Evolutionary conservation across 2,329 filamentous ascomycete species (phyloP), one percentile per base, ranked within the genome.

Genomic region (Didymellaceae sp.): DNA sequence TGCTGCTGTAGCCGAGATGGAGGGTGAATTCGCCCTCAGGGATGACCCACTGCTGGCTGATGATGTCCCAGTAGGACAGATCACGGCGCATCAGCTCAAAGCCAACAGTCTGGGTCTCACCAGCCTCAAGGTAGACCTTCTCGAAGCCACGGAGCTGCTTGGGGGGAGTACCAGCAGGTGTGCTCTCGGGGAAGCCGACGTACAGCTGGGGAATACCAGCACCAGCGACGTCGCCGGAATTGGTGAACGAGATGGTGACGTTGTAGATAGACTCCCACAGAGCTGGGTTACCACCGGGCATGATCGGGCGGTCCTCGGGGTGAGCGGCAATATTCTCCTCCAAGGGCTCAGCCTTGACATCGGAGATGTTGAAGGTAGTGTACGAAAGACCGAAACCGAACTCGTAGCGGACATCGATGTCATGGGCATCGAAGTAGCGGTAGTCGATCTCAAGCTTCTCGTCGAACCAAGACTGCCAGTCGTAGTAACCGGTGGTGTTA

Each of bases 11-110:
- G 11, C 66, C 66, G 14, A 63, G 61, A 48, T 56, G 61, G 30
- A 67, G 24, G 7, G 54, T 62, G 43, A 69, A 67, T 63, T 49
- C 68, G 72, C 71, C 80, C 66, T n/a, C 77, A 72, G 52, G 71
- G 57, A 66, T 71, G 21, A 91, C 82, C 91, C 92, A 97, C 77
- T 96, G 86, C 79, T 96, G 91, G 16, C 75, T 71, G 0, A 70
- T 78, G 1, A 83, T 77, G 59, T 96, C 89, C 92, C 92, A 97
- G 76, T 90, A 94, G 71, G 88, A 91, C 53, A 97, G 61, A 67
- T 97, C 92, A 47, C 90, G 84, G 26, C 92, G 82, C 17, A 86
- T 90, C 42, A 97, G 73, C 22, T 85, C 80, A 1, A 84, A 86
- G 1, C 72, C 78, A 74, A 94, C 94, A 3, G 79, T 82, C n/a